phyloP scores from a whole-genome alignment of 139 green algal species.

The Coelastrella sp. region DNA sequence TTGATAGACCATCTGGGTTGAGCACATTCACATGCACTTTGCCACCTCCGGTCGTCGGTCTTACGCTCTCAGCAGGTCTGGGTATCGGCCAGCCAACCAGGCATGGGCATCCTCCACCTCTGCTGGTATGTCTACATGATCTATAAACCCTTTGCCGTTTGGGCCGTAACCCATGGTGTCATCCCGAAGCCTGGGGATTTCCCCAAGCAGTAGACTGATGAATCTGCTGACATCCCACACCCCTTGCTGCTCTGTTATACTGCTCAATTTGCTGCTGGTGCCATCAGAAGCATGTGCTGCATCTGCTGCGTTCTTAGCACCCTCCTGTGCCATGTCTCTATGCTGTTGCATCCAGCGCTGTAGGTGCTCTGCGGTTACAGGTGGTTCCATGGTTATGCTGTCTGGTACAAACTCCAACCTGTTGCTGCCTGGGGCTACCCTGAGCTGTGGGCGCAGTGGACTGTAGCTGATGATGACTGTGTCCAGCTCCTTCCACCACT shows the following conservation, averaged over 20 bases:
- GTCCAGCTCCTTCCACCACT: neutral
- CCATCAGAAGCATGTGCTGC: neutral
- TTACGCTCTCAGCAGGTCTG: conserved; percentile 21
- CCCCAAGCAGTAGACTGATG: conserved; percentile 34
- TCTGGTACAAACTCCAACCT: conserved; percentile 30
- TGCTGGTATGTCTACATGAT: conserved; percentile 39
- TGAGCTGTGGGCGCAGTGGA: conserved; percentile 16
- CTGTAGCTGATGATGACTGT: conserved; percentile 35
- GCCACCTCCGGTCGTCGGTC: neutral
- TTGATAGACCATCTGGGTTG: no score
- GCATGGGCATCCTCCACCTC: conserved; percentile 17
- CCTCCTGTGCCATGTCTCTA: neutral
- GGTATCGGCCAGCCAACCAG: conserved; percentile 30
- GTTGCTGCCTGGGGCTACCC: neutral
- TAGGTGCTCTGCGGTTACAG: neutral
- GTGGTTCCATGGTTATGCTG: neutral
- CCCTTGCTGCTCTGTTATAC: neutral
- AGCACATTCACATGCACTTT: no score
- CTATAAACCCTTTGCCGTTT: conserved; percentile 36
- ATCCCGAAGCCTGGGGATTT: conserved; percentile 32
- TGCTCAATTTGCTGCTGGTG: neutral
- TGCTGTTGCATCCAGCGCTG: neutral
- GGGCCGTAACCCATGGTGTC: conserved; percentile 32
- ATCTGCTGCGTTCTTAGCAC: neutral
- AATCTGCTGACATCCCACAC: conserved; percentile 34